Conservation (phyloP, 441 rosid species). For the Jatropha podagrica region DNA sequence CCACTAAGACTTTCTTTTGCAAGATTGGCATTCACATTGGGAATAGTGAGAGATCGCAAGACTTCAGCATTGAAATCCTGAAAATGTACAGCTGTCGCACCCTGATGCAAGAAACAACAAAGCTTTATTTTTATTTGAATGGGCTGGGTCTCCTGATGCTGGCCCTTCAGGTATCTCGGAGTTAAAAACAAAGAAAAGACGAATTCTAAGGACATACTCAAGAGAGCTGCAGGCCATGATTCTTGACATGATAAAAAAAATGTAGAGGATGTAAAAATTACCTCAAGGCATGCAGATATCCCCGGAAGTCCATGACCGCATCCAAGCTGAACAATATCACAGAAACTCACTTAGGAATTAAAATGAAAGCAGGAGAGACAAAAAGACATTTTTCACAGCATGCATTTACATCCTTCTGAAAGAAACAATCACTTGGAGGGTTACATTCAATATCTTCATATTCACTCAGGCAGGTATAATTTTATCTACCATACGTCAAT, state of each 20-base stretch:
- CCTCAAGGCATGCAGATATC: slow-evolving; percentile 74
- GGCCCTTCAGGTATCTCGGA: too few relatives aligned
- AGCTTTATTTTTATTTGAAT: neutral
- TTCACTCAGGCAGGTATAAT: neutral
- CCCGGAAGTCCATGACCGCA: slow-evolving; percentile 94
- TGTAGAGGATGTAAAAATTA: slow-evolving; percentile 22
- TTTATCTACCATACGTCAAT: neutral
- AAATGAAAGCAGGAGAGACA: slow-evolving; percentile 16
- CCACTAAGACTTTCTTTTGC: slow-evolving; percentile 24
- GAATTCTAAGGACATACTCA: neutral
- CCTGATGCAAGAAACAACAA: slow-evolving; percentile 40
- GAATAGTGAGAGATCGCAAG: slow-evolving; percentile 74
- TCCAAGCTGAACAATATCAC: slow-evolving; percentile 65
- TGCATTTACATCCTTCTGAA: neutral
- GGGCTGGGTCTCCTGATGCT: too few relatives aligned
- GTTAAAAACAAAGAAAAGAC: too few relatives aligned
- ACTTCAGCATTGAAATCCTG: slow-evolving; percentile 97
- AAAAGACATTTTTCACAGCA: neutral
- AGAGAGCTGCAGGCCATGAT: slow-evolving; percentile 16
- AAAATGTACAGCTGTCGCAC: slow-evolving; percentile 65
- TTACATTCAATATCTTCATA: neutral
- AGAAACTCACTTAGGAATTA: slow-evolving; percentile 22
- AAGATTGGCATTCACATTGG: slow-evolving; percentile 63
- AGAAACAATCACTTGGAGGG: neutral
- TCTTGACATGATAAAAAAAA: neutral